These are phyloP conservation scores for Colletotrichum paranaense DNA, from an alignment of 2,329 filamentous ascomycete species.

Conservation along the genomic window DNA sequence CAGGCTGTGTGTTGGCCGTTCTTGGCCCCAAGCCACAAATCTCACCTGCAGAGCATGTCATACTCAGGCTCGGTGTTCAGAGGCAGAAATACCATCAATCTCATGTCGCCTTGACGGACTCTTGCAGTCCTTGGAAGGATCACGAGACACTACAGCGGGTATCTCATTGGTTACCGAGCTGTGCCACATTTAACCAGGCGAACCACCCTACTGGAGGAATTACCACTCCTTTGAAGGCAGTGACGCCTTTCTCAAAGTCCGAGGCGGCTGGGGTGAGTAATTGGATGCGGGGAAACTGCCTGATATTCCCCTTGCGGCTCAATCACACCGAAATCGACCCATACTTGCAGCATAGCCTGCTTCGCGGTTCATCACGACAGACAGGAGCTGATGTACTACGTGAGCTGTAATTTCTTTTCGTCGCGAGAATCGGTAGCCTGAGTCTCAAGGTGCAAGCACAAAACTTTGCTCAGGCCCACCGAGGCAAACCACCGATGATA, in stretches of 20 bases:
- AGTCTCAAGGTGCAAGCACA: not conserved
- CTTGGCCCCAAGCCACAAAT: not conserved
- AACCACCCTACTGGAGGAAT: not conserved
- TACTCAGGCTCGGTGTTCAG: not conserved
- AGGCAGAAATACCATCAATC: not conserved
- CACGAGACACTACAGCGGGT: slow-evolving; percentile 34
- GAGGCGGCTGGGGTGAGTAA: not conserved
- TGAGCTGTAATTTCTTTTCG: too few relatives aligned
- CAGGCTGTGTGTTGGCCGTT: not conserved
- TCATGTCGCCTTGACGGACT: not conserved
- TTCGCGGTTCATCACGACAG: not conserved
- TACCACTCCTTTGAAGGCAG: not conserved
- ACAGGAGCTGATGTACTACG: not conserved
- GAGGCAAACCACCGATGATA: too few relatives aligned
- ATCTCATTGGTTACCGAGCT: slow-evolving; percentile 32
- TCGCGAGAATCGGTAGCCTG: not conserved
- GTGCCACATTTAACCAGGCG: not conserved
- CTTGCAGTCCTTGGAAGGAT: slow-evolving; percentile 12
- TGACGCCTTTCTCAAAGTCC: not conserved
- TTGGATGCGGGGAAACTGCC: not conserved
- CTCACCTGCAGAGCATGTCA: not conserved
- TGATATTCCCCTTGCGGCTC: not conserved
- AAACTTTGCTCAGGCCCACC: not conserved
- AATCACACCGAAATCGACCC: not conserved
- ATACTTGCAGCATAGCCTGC: not conserved